These are phyloP conservation scores for Hymenoscyphus occultus DNA, from an alignment of 2,329 filamentous ascomycete species.

Conservation along the genomic window DNA sequence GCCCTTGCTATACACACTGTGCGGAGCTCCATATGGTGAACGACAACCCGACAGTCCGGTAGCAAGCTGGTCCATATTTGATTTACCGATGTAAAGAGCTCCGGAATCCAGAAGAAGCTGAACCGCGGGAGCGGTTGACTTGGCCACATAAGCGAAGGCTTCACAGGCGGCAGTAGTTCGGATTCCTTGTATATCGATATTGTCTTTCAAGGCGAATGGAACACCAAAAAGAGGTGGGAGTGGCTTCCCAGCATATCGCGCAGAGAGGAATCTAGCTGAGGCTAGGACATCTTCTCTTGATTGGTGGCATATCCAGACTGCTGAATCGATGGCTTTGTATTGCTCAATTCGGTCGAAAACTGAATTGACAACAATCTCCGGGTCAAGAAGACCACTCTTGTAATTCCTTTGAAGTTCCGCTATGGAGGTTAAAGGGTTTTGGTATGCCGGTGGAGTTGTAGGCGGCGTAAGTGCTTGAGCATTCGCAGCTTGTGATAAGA, in stretches of 20 bases:
- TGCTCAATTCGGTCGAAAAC: conserved; percentile 47
- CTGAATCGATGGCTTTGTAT: conserved; percentile 46
- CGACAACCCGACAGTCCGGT: conserved; percentile 59
- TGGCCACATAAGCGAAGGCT: conserved; percentile 46
- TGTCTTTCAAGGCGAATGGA: conserved; percentile 57
- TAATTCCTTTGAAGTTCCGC: conserved; percentile 44
- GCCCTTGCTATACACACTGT: conserved; percentile 49
- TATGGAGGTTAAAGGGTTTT: conserved; percentile 35
- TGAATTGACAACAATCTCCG: conserved; percentile 43
- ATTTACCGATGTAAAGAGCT: conserved; percentile 55
- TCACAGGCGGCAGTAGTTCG: conserved; percentile 52
- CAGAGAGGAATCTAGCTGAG: conserved; percentile 41
- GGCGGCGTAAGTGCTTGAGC: conserved; percentile 26
- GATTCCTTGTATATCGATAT: conserved; percentile 50
- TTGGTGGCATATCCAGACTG: conserved; percentile 50
- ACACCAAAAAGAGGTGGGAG: conserved; percentile 53
- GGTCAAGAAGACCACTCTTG: conserved; percentile 40
- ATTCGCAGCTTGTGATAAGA: conserved; percentile 34
- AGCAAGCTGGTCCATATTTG: conserved; percentile 59
- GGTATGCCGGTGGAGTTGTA: conserved; percentile 26
- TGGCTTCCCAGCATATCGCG: conserved; percentile 41
- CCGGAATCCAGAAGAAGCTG: conserved; percentile 48
- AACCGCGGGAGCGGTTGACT: conserved; percentile 46
- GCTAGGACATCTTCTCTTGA: conserved; percentile 40
- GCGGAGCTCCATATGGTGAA: conserved; percentile 54